Percentiles rank a stretch among this genome's conserved stretches.
These are phyloP conservation scores for Tuber umbilicatum DNA, from an alignment of 495 filamentous ascomycete species.

Conservation along the genomic window DNA sequence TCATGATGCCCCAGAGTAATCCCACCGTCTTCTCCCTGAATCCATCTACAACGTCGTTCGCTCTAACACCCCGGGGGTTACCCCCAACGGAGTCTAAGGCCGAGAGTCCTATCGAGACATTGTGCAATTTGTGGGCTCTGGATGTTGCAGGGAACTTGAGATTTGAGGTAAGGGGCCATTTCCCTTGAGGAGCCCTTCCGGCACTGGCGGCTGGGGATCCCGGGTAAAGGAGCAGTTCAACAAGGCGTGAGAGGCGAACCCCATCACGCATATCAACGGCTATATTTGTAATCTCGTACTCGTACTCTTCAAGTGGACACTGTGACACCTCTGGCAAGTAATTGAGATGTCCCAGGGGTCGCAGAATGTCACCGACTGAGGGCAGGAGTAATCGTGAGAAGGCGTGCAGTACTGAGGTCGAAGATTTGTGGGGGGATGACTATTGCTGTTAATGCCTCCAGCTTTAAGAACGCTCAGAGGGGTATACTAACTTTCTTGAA, in stretches of 20 bases:
- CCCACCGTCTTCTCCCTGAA: conserved; percentile 61
- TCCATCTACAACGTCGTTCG: conserved; percentile 61
- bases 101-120: conserved; percentile 54
- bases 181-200: conserved; percentile 29
- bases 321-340: conserved; percentile 54
- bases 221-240: conserved; percentile 55
- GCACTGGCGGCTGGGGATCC: conserved; percentile 25
- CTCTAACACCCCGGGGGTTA: conserved; percentile 44
- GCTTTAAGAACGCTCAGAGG: conserved; percentile 46
- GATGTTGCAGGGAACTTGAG: conserved; percentile 57
- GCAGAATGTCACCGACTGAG: conserved; percentile 54
- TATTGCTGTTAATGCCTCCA: conserved; percentile 16
- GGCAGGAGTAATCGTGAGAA: conserved; percentile 53
- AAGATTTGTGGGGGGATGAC: conserved; percentile 50
- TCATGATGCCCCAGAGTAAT: conserved; percentile 58
- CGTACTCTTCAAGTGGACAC: conserved; percentile 55
- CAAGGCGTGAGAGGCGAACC: conserved; percentile 54
- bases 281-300: conserved; percentile 55
- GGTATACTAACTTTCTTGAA: conserved; percentile 41
- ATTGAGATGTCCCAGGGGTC: conserved; percentile 52
- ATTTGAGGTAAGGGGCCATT: conserved; percentile 52
- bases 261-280: conserved; percentile 62
- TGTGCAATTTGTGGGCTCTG: conserved; percentile 56
- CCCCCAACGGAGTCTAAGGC: conserved; percentile 48
- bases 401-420: conserved; percentile 50